Conservation (phyloP, 352 stramenopile genomes). For the Pythium monospermum region DNA sequence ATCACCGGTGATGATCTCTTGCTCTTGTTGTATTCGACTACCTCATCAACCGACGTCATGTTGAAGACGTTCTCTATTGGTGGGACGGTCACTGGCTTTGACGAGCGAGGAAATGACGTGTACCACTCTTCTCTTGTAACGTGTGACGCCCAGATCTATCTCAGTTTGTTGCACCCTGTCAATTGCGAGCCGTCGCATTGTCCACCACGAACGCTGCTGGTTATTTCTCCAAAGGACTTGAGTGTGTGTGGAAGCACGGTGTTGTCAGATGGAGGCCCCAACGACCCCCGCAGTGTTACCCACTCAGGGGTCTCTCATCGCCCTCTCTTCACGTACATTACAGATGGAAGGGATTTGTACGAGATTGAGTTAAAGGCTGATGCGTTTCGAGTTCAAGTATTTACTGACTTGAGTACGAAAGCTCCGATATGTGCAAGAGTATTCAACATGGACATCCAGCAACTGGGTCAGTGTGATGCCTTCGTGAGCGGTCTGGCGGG, state of each 20-base stretch:
- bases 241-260: too few relatives aligned
- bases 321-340: slow-evolving; percentile 33
- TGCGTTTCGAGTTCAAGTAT: slow-evolving; percentile 22
- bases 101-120: slow-evolving; percentile 23
- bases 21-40: slow-evolving; percentile 21
- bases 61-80: background rate
- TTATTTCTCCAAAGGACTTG: slow-evolving; percentile 21
- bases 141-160: slow-evolving; percentile 36
- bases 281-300: slow-evolving; percentile 9
- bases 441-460: slow-evolving; percentile 37
- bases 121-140: slow-evolving; percentile 46
- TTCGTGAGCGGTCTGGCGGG: slow-evolving; percentile 35
- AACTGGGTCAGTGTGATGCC: slow-evolving; percentile 26
- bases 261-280: background rate
- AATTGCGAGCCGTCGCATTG: slow-evolving; percentile 7
- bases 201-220: slow-evolving; percentile 23
- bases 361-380: slow-evolving; percentile 38
- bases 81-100: slow-evolving; percentile 27
- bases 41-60: too few relatives aligned
- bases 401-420: background rate
- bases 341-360: slow-evolving; percentile 52
- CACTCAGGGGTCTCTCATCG: background rate
- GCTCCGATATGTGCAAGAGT: slow-evolving; percentile 5
- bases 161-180: slow-evolving; percentile 36
- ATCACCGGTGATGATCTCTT: background rate